Conservation (phyloP, 129 eudicot species). For the Flaveria brownii region DNA sequence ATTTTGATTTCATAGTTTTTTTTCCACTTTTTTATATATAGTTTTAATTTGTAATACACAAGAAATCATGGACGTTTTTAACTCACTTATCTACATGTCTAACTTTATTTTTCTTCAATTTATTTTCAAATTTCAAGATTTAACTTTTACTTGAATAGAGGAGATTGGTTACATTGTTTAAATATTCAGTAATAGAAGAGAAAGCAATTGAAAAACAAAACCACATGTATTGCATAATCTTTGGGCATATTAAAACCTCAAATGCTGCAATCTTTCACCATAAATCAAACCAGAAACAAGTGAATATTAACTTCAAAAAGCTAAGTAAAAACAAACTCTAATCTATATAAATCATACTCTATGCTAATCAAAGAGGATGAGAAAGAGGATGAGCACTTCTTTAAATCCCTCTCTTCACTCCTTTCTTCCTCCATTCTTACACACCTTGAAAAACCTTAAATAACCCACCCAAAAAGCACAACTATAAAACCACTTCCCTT, state of each 20-base stretch:
- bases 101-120: too few relatives aligned
- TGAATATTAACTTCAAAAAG: conserved; percentile 24
- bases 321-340: conserved; percentile 26
- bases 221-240: background rate
- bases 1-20: too few relatives aligned
- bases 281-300: conserved; percentile 27
- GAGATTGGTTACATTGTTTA: background rate
- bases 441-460: conserved; percentile 25
- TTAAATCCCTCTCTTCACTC: conserved; percentile 80
- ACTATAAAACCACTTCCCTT: background rate
- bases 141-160: too few relatives aligned
- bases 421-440: conserved; percentile 68
- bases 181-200: background rate
- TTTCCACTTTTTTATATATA: too few relatives aligned
- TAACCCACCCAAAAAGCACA: conserved; percentile 34
- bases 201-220: background rate
- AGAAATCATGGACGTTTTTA: too few relatives aligned
- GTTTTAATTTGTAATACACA: too few relatives aligned
- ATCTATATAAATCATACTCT: conserved; percentile 23
- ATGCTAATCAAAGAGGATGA: conserved; percentile 55
- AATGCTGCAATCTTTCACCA: background rate
- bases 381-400: conserved; percentile 99
- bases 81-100: too few relatives aligned
- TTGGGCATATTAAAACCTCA: background rate
- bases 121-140: too few relatives aligned